Base-by-base conservation (phyloP, 169 alveolate species). In the Cryptosporidium canis region DNA sequence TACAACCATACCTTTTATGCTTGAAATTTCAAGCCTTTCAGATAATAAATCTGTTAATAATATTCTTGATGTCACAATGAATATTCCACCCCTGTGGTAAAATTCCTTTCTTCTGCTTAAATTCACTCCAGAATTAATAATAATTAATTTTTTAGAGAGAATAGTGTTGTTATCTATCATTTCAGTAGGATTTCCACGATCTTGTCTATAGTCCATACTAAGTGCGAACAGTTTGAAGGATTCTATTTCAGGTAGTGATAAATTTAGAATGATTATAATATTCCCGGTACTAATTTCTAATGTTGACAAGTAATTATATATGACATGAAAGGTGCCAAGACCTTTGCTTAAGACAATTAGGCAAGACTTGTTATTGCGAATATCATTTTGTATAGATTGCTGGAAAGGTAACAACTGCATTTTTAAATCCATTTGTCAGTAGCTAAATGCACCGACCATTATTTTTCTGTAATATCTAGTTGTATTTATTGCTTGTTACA, bases 31-130 rank as follows among this genome's bases (percentile, higher is more conserved):
- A 35, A 90, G 67, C 35, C 53, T 83, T 24, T 83, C 85, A 0
- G 92, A 63, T n/a, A 90, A 68, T 39, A 85, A 70, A 31, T 90
- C 93, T 8, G 90, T 82, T 41, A 82, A 67, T 45, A 85, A 27
- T n/a, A 90, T 85, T 18, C 90, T 72, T 29, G 93, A 85, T 3
- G 92, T 67, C 31, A 85, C 66, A 33, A 51, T 43, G 64, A 66
- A 64, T 39, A 77, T 66, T 43, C 93, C 93, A 31, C 93, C 93
- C 33, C n/a, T 44, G 24, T 70, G 47, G 56, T 71, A 90, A 21
- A 90, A 39, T 16, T 2, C 18, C 31, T 16, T 35, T 24, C 87
- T 77, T 58, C 45, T 77, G 16, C 24, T 31, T 21, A 77, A 29
- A 29, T 55, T 58, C 39, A 53, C 61, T 12, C 61, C 87, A 5